Percentiles rank a stretch among this genome's conserved stretches.
These are phyloP conservation scores for Claviceps paspali DNA, from an alignment of 2,329 filamentous ascomycete species.

Conservation along the genomic window DNA sequence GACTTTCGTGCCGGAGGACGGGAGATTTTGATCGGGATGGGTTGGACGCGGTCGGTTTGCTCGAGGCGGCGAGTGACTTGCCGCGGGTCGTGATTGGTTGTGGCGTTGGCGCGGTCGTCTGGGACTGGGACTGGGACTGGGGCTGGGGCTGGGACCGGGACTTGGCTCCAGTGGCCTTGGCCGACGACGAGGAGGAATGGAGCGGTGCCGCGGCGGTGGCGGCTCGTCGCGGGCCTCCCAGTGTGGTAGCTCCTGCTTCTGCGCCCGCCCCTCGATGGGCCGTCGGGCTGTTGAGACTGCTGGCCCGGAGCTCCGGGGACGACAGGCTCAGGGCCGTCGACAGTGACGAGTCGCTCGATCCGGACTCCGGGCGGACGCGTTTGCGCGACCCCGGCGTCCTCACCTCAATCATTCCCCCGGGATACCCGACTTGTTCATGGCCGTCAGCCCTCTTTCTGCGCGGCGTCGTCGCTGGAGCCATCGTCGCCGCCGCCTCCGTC, in stretches of 20 bases:
- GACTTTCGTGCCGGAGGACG: constrained; percentile 10
- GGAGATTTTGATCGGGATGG: constrained; percentile 22
- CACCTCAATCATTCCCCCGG: constrained; percentile 10
- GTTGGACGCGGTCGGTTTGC: constrained; percentile 21
- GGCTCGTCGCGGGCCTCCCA: neutral
- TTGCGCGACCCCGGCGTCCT: constrained; percentile 22
- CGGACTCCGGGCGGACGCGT: constrained; percentile 21
- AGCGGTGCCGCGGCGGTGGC: neutral
- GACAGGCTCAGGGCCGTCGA: constrained; percentile 24
- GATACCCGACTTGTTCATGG: neutral
- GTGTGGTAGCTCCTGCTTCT: neutral
- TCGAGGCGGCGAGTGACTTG: constrained; percentile 24
- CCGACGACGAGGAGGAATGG: constrained; percentile 2
- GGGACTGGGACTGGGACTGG: too few species aligned
- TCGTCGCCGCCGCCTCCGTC: too few species aligned
- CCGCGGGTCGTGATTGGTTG: constrained; percentile 17
- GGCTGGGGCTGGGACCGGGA: too few species aligned
- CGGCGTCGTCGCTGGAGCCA: constrained; percentile 4
- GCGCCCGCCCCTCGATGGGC: neutral
- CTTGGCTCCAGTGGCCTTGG: constrained; percentile 10
- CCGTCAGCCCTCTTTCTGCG: constrained; percentile 1
- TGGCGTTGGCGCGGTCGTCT: constrained; percentile 22
- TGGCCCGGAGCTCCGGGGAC: constrained; percentile 21
- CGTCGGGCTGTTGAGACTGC: constrained; percentile 5
- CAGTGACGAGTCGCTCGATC: constrained; percentile 27